Percentiles rank a stretch among this genome's conserved stretches.
Conservation (phyloP, 2,329 filamentous ascomycete genomes). For the Xylariomycetidae sp. region DNA sequence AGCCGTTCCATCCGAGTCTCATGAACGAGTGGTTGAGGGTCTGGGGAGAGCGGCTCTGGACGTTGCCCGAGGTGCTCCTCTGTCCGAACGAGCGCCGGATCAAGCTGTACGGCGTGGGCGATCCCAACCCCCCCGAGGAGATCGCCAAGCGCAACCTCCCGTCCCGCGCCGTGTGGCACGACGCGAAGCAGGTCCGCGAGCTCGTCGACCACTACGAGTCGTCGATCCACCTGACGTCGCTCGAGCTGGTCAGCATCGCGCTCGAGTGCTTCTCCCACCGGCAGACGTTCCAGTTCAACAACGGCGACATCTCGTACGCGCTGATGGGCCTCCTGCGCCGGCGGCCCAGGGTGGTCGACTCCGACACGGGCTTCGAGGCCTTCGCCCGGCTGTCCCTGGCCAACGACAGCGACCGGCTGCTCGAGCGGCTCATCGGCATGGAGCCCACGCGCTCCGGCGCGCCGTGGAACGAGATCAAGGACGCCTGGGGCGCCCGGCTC, state of each 20-base stretch:
- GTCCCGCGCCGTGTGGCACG: constrained; percentile 31
- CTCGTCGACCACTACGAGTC: constrained; percentile 42
- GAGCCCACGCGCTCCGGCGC: constrained; percentile 26
- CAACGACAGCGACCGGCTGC: constrained; percentile 38
- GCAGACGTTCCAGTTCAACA: constrained; percentile 29
- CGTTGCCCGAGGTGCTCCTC: constrained; percentile 25
- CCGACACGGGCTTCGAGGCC: constrained; percentile 40
- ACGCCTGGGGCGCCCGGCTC: constrained; percentile 35
- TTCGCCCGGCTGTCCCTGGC: constrained; percentile 42
- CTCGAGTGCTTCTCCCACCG: constrained; percentile 33
- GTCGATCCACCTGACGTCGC: constrained; percentile 31
- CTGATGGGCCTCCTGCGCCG: constrained; percentile 40
- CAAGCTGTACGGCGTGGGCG: constrained; percentile 8
- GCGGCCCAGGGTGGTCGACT: constrained; percentile 31
- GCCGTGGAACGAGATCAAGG: constrained; percentile 36
- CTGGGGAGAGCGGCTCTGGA: constrained; percentile 28
- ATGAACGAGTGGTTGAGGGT: constrained; percentile 9
- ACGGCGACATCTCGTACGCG: constrained; percentile 39
- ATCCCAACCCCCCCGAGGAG: constrained; percentile 5
- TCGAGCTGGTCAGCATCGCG: constrained; percentile 32
- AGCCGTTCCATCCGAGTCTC: constrained; percentile 28
- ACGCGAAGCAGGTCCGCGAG: constrained; percentile 32
- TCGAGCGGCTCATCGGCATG: constrained; percentile 41
- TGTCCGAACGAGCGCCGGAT: constrained; percentile 6
- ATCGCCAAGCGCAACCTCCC: constrained; percentile 37